Conservation (phyloP, 2,329 filamentous ascomycete genomes). For the Fusarium nematophilum region DNA sequence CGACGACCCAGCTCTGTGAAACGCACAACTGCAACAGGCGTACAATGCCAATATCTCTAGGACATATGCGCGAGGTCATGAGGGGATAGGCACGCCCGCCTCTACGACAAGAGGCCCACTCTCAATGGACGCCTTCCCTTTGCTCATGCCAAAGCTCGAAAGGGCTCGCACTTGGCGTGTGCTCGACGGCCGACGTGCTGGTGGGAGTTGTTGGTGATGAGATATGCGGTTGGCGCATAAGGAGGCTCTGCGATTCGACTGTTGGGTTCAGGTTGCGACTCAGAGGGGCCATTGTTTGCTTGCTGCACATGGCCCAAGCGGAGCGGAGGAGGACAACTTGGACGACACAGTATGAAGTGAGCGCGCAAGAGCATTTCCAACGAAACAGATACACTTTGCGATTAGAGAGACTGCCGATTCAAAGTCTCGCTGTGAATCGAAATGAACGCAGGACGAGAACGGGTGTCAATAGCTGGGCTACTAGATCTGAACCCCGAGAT, state of each 20-base stretch:
- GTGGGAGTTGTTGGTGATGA: conserved; percentile 38
- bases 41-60: conserved; percentile 13
- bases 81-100: conserved; percentile 21
- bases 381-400: conserved; percentile 5
- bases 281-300: conserved; percentile 26
- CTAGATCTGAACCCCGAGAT: conserved; percentile 13
- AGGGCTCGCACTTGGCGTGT: conserved; percentile 18
- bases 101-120: conserved; percentile 24
- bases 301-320: conserved; percentile 25
- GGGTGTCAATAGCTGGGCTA: conserved; percentile 9
- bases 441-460: not conserved
- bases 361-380: conserved; percentile 8
- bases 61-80: conserved; percentile 31
- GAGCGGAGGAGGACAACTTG: not conserved
- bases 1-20: conserved; percentile 30
- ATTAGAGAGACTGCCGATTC: conserved; percentile 5
- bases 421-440: not conserved
- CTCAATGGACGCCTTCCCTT: conserved; percentile 13
- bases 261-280: conserved; percentile 24
- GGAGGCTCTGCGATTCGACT: conserved; percentile 32
- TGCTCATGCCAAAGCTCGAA: conserved; percentile 8
- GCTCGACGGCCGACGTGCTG: conserved; percentile 23
- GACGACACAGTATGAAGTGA: conserved; percentile 15
- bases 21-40: conserved; percentile 25
- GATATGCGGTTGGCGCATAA: conserved; percentile 31